A percentile compares a stretch with the other conserved stretches of the same genome.
These are phyloP conservation scores for Colletotrichum siamense DNA, from an alignment of 2,329 filamentous ascomycete species.

Conservation along the genomic window DNA sequence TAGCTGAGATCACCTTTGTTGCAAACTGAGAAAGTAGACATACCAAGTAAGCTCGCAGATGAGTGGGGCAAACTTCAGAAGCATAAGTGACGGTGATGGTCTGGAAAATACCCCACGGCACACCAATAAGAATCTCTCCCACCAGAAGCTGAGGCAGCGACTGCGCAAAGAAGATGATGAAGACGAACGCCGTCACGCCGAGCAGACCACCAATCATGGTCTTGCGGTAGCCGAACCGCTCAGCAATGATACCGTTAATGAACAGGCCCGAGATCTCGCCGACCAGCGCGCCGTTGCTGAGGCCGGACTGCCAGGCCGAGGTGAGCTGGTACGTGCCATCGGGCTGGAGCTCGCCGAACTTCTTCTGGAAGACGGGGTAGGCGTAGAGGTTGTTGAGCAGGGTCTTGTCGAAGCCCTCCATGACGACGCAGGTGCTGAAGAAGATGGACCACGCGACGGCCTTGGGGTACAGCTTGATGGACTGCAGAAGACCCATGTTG, in stretches of 20 bases:
- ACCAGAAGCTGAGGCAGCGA: conserved; percentile 45
- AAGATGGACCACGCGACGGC: conserved; percentile 48
- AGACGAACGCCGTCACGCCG: conserved; percentile 48
- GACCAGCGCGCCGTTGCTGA: conserved; percentile 51
- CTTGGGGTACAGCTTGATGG: conserved; percentile 48
- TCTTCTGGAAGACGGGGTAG: conserved; percentile 36
- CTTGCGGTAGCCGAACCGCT: conserved; percentile 51
- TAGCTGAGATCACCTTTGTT: not conserved
- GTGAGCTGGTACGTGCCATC: conserved; percentile 51
- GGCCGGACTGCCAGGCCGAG: conserved; percentile 54
- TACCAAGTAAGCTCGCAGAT: conserved; percentile 53
- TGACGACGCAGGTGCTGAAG: conserved; percentile 46
- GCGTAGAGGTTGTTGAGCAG: conserved; percentile 21
- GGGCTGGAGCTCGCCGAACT: conserved; percentile 39
- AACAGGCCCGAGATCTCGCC: conserved; percentile 58
- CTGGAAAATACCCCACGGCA: conserved; percentile 54
- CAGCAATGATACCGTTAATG: conserved; percentile 52
- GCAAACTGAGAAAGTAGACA: conserved; percentile 23
- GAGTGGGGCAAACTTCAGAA: conserved; percentile 49
- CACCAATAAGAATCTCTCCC: conserved; percentile 51
- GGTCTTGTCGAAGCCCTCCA: conserved; percentile 34
- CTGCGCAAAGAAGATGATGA: conserved; percentile 52
- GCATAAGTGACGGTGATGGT: conserved; percentile 54
- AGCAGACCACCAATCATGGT: conserved; percentile 50
- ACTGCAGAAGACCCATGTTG: conserved; percentile 38